These are phyloP conservation scores for Trichaptum fuscoviolaceum DNA, from an alignment of 768 basidiomycete species.

Conservation along the genomic window DNA sequence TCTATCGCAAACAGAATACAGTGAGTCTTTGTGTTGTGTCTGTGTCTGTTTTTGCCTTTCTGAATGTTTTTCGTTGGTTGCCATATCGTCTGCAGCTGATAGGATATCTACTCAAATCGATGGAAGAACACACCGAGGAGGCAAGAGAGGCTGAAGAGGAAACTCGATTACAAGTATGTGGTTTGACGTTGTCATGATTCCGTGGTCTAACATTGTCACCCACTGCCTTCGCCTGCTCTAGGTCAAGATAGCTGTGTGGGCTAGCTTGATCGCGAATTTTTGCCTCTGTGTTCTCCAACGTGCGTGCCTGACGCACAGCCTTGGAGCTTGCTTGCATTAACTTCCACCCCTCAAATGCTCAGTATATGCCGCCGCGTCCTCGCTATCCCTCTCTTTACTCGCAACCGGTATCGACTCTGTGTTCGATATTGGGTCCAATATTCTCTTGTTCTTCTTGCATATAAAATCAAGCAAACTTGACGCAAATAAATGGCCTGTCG, in stretches of 20 bases:
- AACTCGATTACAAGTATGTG: constrained; percentile 58
- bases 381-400: constrained; percentile 77
- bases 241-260: constrained; percentile 87
- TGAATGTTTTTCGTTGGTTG: constrained; percentile 11
- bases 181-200: not conserved
- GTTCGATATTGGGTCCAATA: constrained; percentile 79
- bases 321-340: not conserved
- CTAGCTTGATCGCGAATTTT: constrained; percentile 76
- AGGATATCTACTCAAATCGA: constrained; percentile 77
- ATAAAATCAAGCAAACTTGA: constrained; percentile 67
- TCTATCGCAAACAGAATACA: constrained; percentile 68
- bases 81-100: constrained; percentile 58
- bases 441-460: constrained; percentile 78
- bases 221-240: constrained; percentile 23
- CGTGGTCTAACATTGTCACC: not conserved
- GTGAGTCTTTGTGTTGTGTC: constrained; percentile 38
- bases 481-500: constrained; percentile 84
- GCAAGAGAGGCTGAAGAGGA: constrained; percentile 66
- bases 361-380: constrained; percentile 92
- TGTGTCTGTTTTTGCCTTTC: not conserved
- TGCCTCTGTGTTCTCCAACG: constrained; percentile 67
- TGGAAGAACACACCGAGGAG: constrained; percentile 85
- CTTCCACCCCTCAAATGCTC: constrained; percentile 5
- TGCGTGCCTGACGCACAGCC: constrained; percentile 28
- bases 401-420: constrained; percentile 88